phyloP scores from a whole-genome alignment of 1,284 basidiomycete genomes.

The Trichosporon inkin region DNA sequence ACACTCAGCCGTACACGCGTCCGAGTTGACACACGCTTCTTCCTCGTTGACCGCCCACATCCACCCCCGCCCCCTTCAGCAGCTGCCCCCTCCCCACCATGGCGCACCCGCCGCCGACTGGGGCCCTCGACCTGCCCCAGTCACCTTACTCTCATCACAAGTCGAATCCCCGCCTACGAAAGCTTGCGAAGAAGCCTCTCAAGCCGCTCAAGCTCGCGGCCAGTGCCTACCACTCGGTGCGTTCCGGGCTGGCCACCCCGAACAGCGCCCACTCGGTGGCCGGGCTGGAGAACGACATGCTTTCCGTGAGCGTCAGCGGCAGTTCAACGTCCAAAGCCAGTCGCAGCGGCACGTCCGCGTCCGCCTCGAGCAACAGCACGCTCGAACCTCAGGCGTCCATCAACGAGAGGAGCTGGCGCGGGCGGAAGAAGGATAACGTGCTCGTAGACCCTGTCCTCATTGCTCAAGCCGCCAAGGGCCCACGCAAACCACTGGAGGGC shows the following conservation, averaged over 20 bases:
- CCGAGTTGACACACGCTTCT: too few species aligned
- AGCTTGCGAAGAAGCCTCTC: constrained; percentile 41
- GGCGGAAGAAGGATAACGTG: constrained; percentile 17
- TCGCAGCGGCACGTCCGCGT: constrained; percentile 8
- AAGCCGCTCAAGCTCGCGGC: constrained; percentile 48
- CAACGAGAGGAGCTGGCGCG: constrained; percentile 9
- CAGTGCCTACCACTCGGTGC: constrained; percentile 30
- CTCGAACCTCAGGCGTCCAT: neutral
- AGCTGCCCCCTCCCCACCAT: neutral
- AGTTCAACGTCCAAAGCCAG: constrained; percentile 12
- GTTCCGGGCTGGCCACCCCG: constrained; percentile 9
- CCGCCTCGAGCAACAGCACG: neutral
- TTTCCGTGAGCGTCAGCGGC: neutral
- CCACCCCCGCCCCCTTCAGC: too few species aligned
- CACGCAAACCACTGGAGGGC: constrained; percentile 44
- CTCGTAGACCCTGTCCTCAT: constrained; percentile 33
- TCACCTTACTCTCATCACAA: neutral
- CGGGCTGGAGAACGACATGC: constrained; percentile 4
- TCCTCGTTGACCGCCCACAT: too few species aligned
- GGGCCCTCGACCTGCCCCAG: neutral
- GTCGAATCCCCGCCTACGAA: constrained; percentile 21
- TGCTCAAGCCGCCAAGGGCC: constrained; percentile 35
- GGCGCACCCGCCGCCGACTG: neutral
- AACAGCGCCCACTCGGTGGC: constrained; percentile 1
- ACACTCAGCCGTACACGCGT: too few species aligned